A percentile compares a stretch with the other conserved stretches of the same genome.
phyloP scores from a whole-genome alignment of 2,329 filamentous ascomycete species.

The Chalaropsis ovoidea region DNA sequence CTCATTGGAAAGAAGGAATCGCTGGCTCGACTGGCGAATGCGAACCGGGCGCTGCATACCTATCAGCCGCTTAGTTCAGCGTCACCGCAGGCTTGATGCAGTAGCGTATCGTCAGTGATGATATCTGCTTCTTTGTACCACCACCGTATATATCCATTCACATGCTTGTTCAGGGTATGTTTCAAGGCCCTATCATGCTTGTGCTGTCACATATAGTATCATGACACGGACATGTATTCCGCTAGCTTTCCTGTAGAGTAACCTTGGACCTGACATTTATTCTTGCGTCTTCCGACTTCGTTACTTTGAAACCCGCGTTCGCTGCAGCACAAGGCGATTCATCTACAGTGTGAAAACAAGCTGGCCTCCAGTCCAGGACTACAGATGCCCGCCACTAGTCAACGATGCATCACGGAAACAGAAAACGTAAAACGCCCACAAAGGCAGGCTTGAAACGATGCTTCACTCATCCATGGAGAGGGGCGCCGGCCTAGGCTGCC shows the following conservation, averaged over 20 bases:
- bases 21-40: conserved; percentile 18
- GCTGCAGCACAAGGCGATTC: background rate
- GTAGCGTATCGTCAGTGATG: background rate
- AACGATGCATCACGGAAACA: background rate
- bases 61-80: background rate
- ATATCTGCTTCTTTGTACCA: background rate
- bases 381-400: background rate
- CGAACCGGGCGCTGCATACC: conserved; percentile 11
- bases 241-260: background rate
- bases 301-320: background rate
- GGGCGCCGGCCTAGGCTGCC: background rate
- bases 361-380: too few relatives aligned
- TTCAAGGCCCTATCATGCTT: background rate
- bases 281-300: background rate
- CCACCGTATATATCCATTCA: background rate
- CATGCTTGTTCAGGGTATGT: background rate
- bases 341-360: background rate
- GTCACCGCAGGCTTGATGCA: background rate
- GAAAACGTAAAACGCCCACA: background rate
- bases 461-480: background rate
- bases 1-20: conserved; percentile 34
- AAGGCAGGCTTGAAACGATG: conserved; percentile 1
- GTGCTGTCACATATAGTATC: too few relatives aligned
- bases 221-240: background rate
- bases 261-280: background rate